Percentiles rank a stretch among this genome's conserved stretches.
Evolutionary conservation across 495 filamentous ascomycete genomes (phyloP).

Genomic region (Cercophora scortea): DNA sequence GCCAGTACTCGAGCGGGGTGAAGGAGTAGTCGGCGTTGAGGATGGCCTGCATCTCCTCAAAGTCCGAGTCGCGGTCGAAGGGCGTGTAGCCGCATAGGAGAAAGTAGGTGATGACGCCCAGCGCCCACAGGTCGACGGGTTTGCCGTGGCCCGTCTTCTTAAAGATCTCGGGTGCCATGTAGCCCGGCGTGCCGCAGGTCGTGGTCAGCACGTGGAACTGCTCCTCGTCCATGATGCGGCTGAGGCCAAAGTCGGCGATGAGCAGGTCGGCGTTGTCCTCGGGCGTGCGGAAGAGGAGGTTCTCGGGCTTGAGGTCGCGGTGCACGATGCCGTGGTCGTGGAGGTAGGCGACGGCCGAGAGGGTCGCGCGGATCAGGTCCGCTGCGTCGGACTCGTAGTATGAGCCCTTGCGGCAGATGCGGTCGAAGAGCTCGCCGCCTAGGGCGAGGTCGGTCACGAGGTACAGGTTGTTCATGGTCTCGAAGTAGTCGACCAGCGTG

Average conservation of each 20-base stretch:
- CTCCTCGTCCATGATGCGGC: conserved; percentile 97
- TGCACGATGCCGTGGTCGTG: conserved; percentile 99
- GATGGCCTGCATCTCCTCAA: conserved; percentile 99
- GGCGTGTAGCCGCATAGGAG: conserved; percentile 96
- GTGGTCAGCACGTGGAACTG: conserved; percentile 97
- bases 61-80: conserved; percentile 93
- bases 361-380: conserved; percentile 86
- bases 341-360: conserved; percentile 95
- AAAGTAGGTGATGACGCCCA: conserved; percentile 97
- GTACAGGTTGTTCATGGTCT: conserved; percentile 99
- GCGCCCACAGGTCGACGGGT: conserved; percentile 89
- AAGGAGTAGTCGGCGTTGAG: conserved; percentile 93
- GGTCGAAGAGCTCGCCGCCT: conserved; percentile 94
- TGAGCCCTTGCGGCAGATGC: conserved; percentile 94
- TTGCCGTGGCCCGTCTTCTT: conserved; percentile 84
- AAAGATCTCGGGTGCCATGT: conserved; percentile 95
- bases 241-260: conserved; percentile 93
- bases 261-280: conserved; percentile 83
- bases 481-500: conserved; percentile 97
- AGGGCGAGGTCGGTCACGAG: conserved; percentile 95
- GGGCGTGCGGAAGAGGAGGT: conserved; percentile 69
- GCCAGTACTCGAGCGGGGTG: conserved; percentile 95
- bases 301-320: conserved; percentile 71
- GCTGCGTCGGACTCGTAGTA: conserved; percentile 98
- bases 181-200: conserved; percentile 94